phyloP scores from a whole-genome alignment of 495 filamentous ascomycete species.

The Penicillium riverlandense region DNA sequence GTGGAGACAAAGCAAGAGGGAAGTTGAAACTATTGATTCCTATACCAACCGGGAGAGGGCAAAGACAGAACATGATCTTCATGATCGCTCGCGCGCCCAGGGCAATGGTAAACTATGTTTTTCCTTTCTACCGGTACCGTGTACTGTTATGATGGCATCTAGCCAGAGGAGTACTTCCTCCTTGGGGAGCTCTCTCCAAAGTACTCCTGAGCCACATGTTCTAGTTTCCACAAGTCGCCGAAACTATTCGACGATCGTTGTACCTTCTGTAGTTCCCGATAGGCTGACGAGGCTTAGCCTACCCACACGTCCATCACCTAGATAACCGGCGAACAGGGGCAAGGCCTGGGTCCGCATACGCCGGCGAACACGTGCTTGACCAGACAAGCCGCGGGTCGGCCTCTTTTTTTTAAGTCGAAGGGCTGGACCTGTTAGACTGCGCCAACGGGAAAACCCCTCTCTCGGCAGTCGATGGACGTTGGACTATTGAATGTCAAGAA shows the following conservation, averaged over 20 bases:
- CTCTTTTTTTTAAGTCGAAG: neutral
- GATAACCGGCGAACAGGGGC: neutral
- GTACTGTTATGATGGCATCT: no score
- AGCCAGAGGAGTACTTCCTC: no score
- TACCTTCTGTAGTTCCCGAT: neutral
- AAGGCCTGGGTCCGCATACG: constrained; percentile 13
- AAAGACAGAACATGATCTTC: no score
- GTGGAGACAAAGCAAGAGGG: neutral
- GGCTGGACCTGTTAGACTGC: no score
- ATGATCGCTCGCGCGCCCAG: no score
- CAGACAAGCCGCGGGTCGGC: neutral
- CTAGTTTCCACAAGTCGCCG: neutral
- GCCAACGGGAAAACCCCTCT: neutral
- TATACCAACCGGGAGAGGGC: neutral
- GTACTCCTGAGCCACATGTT: no score
- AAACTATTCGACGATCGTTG: neutral
- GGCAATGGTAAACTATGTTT: no score
- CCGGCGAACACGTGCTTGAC: constrained; percentile 14
- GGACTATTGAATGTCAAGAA: constrained; percentile 5
- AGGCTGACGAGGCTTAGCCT: neutral
- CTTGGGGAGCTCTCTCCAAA: no score
- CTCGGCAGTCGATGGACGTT: constrained; percentile 2
- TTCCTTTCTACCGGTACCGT: no score
- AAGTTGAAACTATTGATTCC: neutral
- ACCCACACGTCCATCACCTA: no score